phyloP scores from a whole-genome alignment of 345 rosid species.

The Durio zibethinus region DNA sequence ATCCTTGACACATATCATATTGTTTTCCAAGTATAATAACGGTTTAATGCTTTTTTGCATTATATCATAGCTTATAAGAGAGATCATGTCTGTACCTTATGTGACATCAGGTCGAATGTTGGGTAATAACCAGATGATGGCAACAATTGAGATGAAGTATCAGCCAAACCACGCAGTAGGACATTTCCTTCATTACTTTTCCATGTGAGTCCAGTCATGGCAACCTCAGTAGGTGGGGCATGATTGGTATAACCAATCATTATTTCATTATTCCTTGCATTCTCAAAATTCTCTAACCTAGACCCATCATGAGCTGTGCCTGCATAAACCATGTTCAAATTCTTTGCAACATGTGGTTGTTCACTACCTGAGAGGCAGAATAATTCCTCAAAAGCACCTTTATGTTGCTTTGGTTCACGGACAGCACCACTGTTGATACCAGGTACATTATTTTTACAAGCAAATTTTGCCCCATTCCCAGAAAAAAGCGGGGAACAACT shows the following conservation, averaged over 20 bases:
- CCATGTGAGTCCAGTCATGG: conserved; percentile 31
- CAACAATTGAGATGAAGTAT: conserved; percentile 29
- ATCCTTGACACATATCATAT: neutral
- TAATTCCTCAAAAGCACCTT: conserved; percentile 23
- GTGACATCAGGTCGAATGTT: conserved; percentile 26
- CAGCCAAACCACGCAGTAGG: conserved; percentile 27
- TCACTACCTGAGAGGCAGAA: conserved; percentile 18
- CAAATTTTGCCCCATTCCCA: conserved; percentile 7
- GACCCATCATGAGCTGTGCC: conserved; percentile 19
- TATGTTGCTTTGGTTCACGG: conserved; percentile 31
- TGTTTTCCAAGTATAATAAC: neutral
- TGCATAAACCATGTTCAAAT: conserved; percentile 21
- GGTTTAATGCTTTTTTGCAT: neutral
- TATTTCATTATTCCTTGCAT: conserved; percentile 24
- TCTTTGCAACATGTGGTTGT: conserved; percentile 19
- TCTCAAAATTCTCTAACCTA: conserved; percentile 20
- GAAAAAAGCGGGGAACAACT: conserved; percentile 10
- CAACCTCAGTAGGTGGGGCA: conserved; percentile 27
- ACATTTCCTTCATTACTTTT: conserved; percentile 35
- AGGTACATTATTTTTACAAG: conserved; percentile 15
- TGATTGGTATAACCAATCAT: conserved; percentile 25
- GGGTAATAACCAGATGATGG: conserved; percentile 36
- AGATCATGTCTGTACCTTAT: conserved; percentile 35
- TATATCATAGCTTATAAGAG: neutral
- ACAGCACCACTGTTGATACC: conserved; percentile 15